Percentiles rank a stretch among this genome's conserved stretches.
phyloP scores from a whole-genome alignment of 2,329 filamentous ascomycete genomes.

The Ophiocordyceps robertsii region DNA sequence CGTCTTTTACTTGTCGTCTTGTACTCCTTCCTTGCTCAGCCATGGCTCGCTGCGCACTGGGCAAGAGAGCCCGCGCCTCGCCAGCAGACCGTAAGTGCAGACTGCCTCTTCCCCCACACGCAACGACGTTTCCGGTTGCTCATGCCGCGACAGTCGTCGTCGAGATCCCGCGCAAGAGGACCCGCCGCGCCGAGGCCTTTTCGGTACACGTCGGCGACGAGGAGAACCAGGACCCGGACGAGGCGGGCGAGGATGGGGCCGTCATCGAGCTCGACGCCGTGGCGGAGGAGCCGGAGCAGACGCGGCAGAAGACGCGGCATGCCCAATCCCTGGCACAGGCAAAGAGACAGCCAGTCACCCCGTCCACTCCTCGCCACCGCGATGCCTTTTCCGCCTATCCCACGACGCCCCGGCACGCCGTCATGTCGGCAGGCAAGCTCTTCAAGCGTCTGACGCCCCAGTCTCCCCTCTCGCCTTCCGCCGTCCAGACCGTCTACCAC shows the following conservation, averaged over 20 bases:
- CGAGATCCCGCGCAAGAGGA: constrained; percentile 29
- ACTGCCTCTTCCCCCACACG: constrained; percentile 1
- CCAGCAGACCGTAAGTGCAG: constrained; percentile 15
- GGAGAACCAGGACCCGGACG: constrained; percentile 47
- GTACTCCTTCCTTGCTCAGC: not conserved
- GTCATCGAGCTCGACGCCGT: constrained; percentile 26
- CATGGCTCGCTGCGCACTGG: constrained; percentile 17
- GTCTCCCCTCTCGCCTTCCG: constrained; percentile 56
- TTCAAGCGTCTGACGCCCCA: constrained; percentile 68
- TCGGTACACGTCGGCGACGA: constrained; percentile 35
- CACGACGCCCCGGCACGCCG: constrained; percentile 70
- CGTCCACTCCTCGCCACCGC: constrained; percentile 63
- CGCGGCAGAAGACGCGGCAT: constrained; percentile 12
- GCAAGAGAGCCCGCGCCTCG: constrained; percentile 20
- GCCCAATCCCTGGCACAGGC: constrained; percentile 16
- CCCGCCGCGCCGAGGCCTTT: constrained; percentile 27
- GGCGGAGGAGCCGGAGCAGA: constrained; percentile 20
- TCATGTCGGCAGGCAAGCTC: constrained; percentile 62
- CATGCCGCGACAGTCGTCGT: constrained; percentile 8
- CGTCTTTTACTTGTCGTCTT: not conserved
- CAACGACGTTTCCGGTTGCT: not conserved
- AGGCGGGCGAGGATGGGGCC: constrained; percentile 17
- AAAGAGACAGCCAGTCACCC: constrained; percentile 44
- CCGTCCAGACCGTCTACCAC: constrained; percentile 68
- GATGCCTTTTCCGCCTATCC: constrained; percentile 63